Base-by-base conservation (phyloP, 257 asterid genomes). In the Mentha longifolia region DNA sequence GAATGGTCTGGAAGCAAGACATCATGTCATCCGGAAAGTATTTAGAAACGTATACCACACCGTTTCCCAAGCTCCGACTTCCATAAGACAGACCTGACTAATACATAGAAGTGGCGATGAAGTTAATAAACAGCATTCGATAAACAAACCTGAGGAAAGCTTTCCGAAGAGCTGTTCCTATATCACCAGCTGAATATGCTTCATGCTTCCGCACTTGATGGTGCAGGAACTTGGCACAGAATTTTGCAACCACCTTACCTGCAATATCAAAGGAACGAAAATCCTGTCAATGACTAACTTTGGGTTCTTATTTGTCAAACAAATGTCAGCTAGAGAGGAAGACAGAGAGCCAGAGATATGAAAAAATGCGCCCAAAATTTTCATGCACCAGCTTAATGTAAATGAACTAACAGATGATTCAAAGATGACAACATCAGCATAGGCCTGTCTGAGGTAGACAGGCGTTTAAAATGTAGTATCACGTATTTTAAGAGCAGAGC, bases 221-320 rank as follows among this genome's bases (percentile, higher is more conserved):
- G 77, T 94, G 99, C 79, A 94, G 99, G 75, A 76, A 91, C 88
- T 94, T 94, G 42, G 98, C 99, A 79, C 97, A 94, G 83, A 94
- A 94, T 80, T 94, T 94, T 74, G 99, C 95, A 33, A 94, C 99
- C 66, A 89, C 98, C 80, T 91, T 91, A 58, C 99, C 99, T 94
- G 89, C 61, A 82, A 80, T 45, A 50, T 31, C 59, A 54, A 55
- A 71, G 55, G 41, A 45, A 75, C 41, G 49, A 20, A 56, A 71
- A 50, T 25, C 54, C 73, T 77, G 65, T 58, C 67, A 68, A 70
- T 14, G 65, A 47, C 50, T 64, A 19, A 55, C 46, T 33, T 22
- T 41, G 4, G 65, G 41, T 46, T 65, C 58, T 25, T 55, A 56
- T 50, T 43, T 68, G 59, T 10, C 65, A 20, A 20, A 42, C n/a